These are phyloP conservation scores for Macrophomina tecta DNA, from an alignment of 2,329 filamentous ascomycete species.

Conservation along the genomic window DNA sequence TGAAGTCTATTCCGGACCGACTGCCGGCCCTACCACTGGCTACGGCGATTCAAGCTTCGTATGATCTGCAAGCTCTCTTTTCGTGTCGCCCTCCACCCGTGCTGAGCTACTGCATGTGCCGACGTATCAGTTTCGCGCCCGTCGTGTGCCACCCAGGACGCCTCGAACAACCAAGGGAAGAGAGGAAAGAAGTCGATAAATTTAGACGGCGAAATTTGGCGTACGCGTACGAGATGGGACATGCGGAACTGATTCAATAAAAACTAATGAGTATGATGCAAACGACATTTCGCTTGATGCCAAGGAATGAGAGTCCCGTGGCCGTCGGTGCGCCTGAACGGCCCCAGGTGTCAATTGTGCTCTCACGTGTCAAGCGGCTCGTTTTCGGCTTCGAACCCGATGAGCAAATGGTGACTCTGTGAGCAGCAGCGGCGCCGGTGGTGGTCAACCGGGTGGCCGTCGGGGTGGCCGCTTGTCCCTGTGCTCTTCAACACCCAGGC, in stretches of 20 bases:
- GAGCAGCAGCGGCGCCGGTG: background rate
- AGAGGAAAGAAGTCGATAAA: background rate
- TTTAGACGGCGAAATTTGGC: constrained; percentile 19
- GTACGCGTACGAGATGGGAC: constrained; percentile 20
- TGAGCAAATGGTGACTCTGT: background rate
- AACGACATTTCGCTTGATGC: constrained; percentile 24
- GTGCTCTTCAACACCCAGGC: constrained; percentile 1
- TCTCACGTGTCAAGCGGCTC: constrained; percentile 21
- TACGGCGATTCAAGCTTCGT: constrained; percentile 26
- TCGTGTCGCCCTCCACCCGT: constrained; percentile 21
- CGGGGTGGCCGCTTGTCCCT: background rate
- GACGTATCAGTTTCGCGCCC: constrained; percentile 4
- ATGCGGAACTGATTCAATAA: constrained; percentile 17
- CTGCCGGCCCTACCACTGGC: constrained; percentile 20
- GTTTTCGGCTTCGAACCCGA: constrained; percentile 18
- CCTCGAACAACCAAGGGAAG: background rate
- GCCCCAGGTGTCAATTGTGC: constrained; percentile 19
- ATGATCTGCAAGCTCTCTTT: constrained; percentile 21
- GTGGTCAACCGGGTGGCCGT: constrained; percentile 9
- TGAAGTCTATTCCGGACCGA: constrained; percentile 22
- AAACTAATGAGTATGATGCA: constrained; percentile 26
- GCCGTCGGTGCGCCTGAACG: constrained; percentile 17
- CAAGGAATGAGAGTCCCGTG: constrained; percentile 14
- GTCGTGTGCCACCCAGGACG: constrained; percentile 8
- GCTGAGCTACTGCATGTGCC: constrained; percentile 22